Evolutionary conservation across 208 protist genomes (phyloP).

Genomic region (Angomonas desouzai): DNA sequence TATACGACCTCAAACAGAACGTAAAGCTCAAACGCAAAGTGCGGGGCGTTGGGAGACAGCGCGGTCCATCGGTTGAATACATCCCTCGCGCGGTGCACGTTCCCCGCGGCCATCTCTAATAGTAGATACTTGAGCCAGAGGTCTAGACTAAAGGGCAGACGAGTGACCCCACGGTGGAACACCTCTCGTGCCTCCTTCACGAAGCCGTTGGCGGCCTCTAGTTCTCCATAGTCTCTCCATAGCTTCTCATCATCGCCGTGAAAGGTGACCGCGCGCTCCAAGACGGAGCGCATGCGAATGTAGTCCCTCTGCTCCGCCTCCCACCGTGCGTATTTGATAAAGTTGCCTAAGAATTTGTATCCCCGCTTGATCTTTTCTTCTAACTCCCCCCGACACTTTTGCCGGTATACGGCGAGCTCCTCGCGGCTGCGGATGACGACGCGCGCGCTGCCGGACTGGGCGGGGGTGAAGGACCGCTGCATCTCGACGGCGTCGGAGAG

Average conservation of each 20-base stretch:
- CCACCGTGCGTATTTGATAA: slow-evolving; percentile 97
- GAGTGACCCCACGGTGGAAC: slow-evolving; percentile 94
- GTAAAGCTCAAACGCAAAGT: slow-evolving; percentile 91
- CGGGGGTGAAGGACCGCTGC: slow-evolving; percentile 64
- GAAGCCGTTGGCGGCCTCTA: slow-evolving; percentile 96
- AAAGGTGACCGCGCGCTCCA: slow-evolving; percentile 94
- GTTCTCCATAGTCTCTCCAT: slow-evolving; percentile 98
- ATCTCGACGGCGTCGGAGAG: slow-evolving; percentile 96
- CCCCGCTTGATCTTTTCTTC: slow-evolving; percentile 92
- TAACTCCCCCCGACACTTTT: slow-evolving; percentile 93
- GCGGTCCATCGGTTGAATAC: slow-evolving; percentile 97
- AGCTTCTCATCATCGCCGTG: slow-evolving; percentile 88
- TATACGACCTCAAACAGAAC: slow-evolving; percentile 87
- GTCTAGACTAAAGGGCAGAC: slow-evolving; percentile 93
- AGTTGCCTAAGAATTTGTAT: slow-evolving; percentile 75
- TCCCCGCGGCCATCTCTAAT: slow-evolving; percentile 97
- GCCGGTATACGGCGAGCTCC: slow-evolving; percentile 93
- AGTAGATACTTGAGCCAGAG: slow-evolving; percentile 97
- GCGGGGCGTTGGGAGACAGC: slow-evolving; percentile 52
- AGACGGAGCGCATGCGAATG: slow-evolving; percentile 92
- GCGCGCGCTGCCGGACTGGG: slow-evolving; percentile 52
- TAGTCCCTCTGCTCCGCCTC: slow-evolving; percentile 97
- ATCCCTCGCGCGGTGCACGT: slow-evolving; percentile 75
- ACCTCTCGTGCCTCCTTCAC: slow-evolving; percentile 98
- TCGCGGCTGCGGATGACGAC: slow-evolving; percentile 95